These are phyloP conservation scores for Gracilaria gracilis DNA, from an alignment of 23 red algal species.

Conservation along the genomic window DNA sequence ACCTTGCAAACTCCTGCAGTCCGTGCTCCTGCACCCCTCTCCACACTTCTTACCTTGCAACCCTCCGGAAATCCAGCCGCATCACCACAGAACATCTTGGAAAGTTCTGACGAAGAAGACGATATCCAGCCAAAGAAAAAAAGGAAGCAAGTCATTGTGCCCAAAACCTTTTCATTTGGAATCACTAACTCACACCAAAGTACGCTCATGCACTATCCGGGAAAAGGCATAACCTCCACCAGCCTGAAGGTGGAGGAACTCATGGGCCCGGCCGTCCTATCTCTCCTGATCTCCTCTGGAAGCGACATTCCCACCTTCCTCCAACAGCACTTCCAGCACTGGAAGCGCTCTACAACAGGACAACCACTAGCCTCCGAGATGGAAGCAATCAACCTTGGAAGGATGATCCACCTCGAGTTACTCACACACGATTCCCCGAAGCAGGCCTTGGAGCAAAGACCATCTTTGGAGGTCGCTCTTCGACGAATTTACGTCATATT, in stretches of 20 bases:
- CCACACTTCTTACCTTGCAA: too few relatives aligned
- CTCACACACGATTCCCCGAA: not conserved
- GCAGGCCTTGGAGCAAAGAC: not conserved
- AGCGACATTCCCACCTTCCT: constrained; percentile 13
- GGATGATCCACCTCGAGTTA: constrained; percentile 27
- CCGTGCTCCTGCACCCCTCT: too few relatives aligned
- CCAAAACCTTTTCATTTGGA: not conserved
- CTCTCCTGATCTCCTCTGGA: constrained; percentile 18
- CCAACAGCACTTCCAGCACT: not conserved
- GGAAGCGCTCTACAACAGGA: not conserved
- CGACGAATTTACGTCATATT: constrained; percentile 25
- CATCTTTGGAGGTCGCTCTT: constrained; percentile 14
- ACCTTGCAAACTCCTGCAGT: too few relatives aligned
- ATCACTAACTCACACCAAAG: not conserved
- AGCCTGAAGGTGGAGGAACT: not conserved
- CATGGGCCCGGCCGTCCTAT: not conserved
- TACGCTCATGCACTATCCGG: constrained; percentile 23
- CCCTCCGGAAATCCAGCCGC: too few relatives aligned
- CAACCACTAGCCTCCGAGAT: not conserved
- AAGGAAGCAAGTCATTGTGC: not conserved
- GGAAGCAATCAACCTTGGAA: constrained; percentile 19
- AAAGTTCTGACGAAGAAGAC: too few relatives aligned
- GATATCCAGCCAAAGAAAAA: not conserved
- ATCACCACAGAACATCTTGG: too few relatives aligned
- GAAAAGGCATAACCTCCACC: not conserved